Evolutionary conservation across 768 basidiomycete genomes (phyloP).

Genomic region (Lentinula detonsa): DNA sequence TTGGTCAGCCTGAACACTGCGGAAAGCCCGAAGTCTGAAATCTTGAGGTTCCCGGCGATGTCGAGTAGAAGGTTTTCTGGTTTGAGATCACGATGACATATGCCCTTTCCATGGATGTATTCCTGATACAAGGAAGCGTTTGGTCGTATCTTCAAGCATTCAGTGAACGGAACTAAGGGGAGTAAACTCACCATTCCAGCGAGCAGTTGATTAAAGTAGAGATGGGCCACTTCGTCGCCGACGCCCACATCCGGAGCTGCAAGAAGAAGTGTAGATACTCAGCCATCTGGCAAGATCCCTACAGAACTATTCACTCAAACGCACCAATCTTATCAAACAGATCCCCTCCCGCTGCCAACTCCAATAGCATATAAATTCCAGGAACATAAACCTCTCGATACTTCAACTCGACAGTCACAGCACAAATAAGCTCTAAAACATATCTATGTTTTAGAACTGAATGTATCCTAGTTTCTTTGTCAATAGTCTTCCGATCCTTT

Average conservation of each 20-base stretch:
- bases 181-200: slow-evolving; percentile 64
- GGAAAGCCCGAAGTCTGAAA: slow-evolving; percentile 93
- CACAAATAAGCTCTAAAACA: slow-evolving; percentile 80
- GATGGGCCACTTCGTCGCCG: slow-evolving; percentile 80
- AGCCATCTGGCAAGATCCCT: background rate
- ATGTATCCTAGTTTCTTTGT: slow-evolving; percentile 93
- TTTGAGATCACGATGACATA: slow-evolving; percentile 95
- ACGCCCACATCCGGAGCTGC: slow-evolving; percentile 88
- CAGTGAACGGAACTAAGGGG: too few relatives aligned
- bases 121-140: slow-evolving; percentile 32
- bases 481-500: slow-evolving; percentile 69
- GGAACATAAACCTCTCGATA: slow-evolving; percentile 56
- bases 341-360: slow-evolving; percentile 90
- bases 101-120: slow-evolving; percentile 84
- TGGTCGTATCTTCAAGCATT: too few relatives aligned
- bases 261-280: background rate
- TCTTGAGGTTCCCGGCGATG: slow-evolving; percentile 78
- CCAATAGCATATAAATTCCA: slow-evolving; percentile 89
- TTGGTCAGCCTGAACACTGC: slow-evolving; percentile 83
- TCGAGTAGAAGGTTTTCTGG: slow-evolving; percentile 93
- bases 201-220: slow-evolving; percentile 84
- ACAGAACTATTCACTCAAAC: slow-evolving; percentile 16
- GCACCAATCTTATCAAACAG: slow-evolving; percentile 97
- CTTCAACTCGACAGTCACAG: slow-evolving; percentile 65
- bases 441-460: slow-evolving; percentile 70